These are phyloP conservation scores for Stagonosporopsis vannaccii DNA, from an alignment of 2,329 filamentous ascomycete genomes.

Conservation along the genomic window DNA sequence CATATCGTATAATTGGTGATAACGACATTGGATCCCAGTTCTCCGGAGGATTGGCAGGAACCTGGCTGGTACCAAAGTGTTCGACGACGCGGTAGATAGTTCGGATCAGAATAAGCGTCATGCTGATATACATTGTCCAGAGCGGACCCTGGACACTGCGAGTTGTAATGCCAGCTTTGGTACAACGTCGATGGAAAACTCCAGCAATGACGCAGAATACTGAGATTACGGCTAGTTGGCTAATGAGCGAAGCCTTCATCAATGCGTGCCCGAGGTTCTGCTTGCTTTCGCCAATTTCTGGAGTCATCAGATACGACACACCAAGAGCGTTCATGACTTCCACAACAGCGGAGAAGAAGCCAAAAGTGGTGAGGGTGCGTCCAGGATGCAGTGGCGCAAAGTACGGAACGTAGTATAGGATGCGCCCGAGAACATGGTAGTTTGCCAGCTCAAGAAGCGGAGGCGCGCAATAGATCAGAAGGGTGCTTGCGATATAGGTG, in stretches of 20 bases:
- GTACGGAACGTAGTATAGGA: conserved; percentile 66
- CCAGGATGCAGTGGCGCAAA: conserved; percentile 64
- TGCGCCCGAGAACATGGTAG: conserved; percentile 65
- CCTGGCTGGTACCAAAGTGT: conserved; percentile 57
- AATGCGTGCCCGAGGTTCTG: conserved; percentile 52
- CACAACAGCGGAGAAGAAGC: conserved; percentile 59
- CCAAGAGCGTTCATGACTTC: conserved; percentile 60
- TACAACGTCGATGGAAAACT: conserved; percentile 55
- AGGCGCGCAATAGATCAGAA: conserved; percentile 40
- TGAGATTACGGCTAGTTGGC: conserved; percentile 58
- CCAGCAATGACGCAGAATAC: conserved; percentile 55
- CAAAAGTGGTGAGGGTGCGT: conserved; percentile 64
- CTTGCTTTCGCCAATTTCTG: conserved; percentile 45
- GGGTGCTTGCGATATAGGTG: conserved; percentile 48
- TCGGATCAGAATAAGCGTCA: conserved; percentile 54
- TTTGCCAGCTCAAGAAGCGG: conserved; percentile 54
- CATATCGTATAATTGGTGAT: conserved; percentile 49
- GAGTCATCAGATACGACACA: conserved; percentile 49
- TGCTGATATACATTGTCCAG: conserved; percentile 56
- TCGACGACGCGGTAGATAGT: conserved; percentile 60
- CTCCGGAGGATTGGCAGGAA: conserved; percentile 49
- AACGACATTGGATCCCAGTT: conserved; percentile 38
- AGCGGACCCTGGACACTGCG: conserved; percentile 54
- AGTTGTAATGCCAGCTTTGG: conserved; percentile 47
- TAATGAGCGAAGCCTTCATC: conserved; percentile 57